Base-by-base conservation (phyloP, 345 rosid genomes). In the thale cress (Arabidopsis thaliana) region DNA sequence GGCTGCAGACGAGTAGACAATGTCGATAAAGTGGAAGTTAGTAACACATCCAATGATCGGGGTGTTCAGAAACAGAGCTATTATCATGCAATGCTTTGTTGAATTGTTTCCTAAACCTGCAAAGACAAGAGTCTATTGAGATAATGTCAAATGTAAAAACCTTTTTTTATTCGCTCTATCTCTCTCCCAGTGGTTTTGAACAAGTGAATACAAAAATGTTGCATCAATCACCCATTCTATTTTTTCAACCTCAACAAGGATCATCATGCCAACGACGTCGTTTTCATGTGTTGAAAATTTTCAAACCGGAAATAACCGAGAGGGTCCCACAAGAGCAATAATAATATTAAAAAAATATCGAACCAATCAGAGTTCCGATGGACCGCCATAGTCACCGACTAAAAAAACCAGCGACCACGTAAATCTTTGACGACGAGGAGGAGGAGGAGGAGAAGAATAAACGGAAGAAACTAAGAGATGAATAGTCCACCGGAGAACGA, bases 401-500 rank as follows among this genome's bases (percentile, higher is more conserved):
- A 74, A 57, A 74, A 65, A 74, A 52, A 56, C 33, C 36, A 14
- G 37, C 55, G 53, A 52, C 22, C 57, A 23, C 66, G 32, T 8
- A 40, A 40, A 40, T 41, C 66, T 2, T 61, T 13, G 66, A 61
- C 34, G 64, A 57, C 13, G 57, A 55, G 12, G 33, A 23, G 1
- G 9, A 9, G 2, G 46, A 38, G 30, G 16, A 23, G 48, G 0
- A 22, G 45, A 60, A 60, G 42, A 59, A 51, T 1, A 4, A 52
- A 5, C 45, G 32, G 36, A 61, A 61, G 33, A n/a, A 41, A 24
- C 33, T 4, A 4, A 60, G 50, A 53, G 20, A 79, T 92, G 95
- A 91, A 85, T 65, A 85, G 69, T 20, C 96, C 97, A 41, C 91
- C 93, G 57, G 80, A 70, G 60, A 84, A 85, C 74, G 97, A 92